Conservation (phyloP, 371 early-diverging fungal species). For the Circinella umbellata region DNA sequence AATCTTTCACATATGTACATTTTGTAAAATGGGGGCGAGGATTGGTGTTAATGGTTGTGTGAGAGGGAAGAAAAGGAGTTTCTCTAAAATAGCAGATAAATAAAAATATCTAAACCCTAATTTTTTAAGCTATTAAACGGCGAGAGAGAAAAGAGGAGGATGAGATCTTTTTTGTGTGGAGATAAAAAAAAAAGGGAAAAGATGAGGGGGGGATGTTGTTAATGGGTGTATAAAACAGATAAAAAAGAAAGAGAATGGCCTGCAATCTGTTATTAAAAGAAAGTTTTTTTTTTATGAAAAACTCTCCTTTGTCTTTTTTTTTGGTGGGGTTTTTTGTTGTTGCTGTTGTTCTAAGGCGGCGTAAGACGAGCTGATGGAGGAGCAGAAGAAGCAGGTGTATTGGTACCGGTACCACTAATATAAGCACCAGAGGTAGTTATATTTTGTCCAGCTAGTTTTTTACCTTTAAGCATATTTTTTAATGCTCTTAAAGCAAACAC, state of each 20-base stretch:
- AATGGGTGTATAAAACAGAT: not conserved
- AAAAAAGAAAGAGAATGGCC: slow-evolving; percentile 1
- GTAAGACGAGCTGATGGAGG: slow-evolving; percentile 6
- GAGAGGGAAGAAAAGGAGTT: not conserved
- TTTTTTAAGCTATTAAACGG: not conserved
- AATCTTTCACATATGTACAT: slow-evolving; percentile 1
- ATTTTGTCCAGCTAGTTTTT: slow-evolving; percentile 9
- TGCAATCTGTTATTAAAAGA: slow-evolving; percentile 1
- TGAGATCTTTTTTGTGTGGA: no score
- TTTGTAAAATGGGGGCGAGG: not conserved
- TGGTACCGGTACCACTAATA: slow-evolving; percentile 1
- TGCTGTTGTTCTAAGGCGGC: not conserved
- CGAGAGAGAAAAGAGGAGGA: no score
- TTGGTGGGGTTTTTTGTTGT: no score
- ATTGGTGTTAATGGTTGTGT: not conserved
- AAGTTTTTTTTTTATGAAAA: not conserved
- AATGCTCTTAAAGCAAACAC: slow-evolving; percentile 89
- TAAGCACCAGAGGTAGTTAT: slow-evolving; percentile 1
- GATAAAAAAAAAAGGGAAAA: no score
- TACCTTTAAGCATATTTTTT: slow-evolving; percentile 71
- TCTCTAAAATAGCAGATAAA: slow-evolving; percentile 5
- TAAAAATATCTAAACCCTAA: not conserved
- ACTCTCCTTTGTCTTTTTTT: not conserved
- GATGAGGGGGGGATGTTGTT: no score
- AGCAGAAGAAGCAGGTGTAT: not conserved